Evolutionary conservation across 129 eudicot genomes (phyloP).

Genomic region (Dittrichia graveolens): DNA sequence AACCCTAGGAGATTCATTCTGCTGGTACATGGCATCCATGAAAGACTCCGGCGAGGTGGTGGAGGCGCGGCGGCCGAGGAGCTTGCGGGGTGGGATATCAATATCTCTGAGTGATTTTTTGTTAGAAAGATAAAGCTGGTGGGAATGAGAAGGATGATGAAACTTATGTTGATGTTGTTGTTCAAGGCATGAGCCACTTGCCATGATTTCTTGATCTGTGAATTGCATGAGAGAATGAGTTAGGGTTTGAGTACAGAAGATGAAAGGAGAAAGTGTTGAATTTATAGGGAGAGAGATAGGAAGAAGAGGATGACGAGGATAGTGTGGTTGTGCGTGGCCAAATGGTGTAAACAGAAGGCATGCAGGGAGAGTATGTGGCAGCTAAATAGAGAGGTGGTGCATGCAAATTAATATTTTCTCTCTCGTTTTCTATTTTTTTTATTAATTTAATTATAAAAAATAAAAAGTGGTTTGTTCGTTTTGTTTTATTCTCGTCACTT

Average conservation of each 20-base stretch:
- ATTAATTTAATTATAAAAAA: not conserved
- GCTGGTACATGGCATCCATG: conserved; percentile 29
- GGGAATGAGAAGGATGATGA: conserved; percentile 41
- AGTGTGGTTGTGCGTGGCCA: conserved; percentile 40
- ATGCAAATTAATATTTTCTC: conserved; percentile 46
- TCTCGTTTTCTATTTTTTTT: not conserved
- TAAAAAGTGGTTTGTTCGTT: conserved; percentile 11
- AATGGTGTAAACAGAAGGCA: conserved; percentile 30
- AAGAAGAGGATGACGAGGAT: conserved; percentile 45
- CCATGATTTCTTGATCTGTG: conserved; percentile 36
- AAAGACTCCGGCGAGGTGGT: conserved; percentile 26
- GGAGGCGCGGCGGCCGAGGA: conserved; percentile 55
- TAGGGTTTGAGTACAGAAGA: conserved; percentile 20
- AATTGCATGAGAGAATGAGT: not conserved
- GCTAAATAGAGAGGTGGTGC: conserved; percentile 44
- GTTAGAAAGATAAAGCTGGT: conserved; percentile 33
- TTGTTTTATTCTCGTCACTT: conserved; percentile 25
- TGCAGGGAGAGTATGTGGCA: conserved; percentile 72
- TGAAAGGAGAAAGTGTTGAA: not conserved
- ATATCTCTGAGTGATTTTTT: conserved; percentile 59
- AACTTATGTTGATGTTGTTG: conserved; percentile 39
- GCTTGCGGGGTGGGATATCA: conserved; percentile 86
- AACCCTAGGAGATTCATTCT: conserved; percentile 33
- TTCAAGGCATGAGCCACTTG: conserved; percentile 41
- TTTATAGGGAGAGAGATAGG: conserved; percentile 31